A percentile compares a stretch with the other conserved stretches of the same genome.
Conservation (phyloP, 2,329 filamentous ascomycete species). For the Mariannaea elegans region DNA sequence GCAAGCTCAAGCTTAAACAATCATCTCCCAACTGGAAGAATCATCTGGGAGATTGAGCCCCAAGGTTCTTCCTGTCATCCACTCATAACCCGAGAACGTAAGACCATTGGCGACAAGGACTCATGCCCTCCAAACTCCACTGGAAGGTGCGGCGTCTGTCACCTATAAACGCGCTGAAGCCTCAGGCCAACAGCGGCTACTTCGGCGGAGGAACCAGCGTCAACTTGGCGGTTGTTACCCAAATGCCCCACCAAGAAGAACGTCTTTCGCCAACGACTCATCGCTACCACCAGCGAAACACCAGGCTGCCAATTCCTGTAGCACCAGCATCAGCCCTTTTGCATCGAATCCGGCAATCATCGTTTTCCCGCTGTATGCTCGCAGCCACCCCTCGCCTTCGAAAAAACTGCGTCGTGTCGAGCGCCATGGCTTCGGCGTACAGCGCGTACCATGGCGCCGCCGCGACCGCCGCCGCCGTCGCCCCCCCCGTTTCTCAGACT, state of each 20-base stretch:
- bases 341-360: slow-evolving; percentile 2
- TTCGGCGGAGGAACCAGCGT: slow-evolving; percentile 16
- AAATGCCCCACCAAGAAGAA: too few species aligned
- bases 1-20: neutral
- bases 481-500: neutral
- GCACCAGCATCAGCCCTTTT: neutral
- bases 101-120: neutral
- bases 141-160: slow-evolving; percentile 35
- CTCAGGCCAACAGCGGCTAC: slow-evolving; percentile 35
- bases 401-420: slow-evolving; percentile 34
- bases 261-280: neutral
- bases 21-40: too few species aligned
- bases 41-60: too few species aligned
- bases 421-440: slow-evolving; percentile 53
- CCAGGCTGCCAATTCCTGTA: neutral
- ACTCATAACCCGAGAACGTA: neutral
- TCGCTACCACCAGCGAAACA: slow-evolving; percentile 2
- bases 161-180: slow-evolving; percentile 38
- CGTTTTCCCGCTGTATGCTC: slow-evolving; percentile 35
- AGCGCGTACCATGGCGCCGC: slow-evolving; percentile 49
- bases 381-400: slow-evolving; percentile 32
- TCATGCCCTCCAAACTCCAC: neutral
- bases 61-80: too few species aligned
- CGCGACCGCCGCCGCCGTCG: slow-evolving; percentile 16
- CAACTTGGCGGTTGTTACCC: neutral